Evolutionary conservation across 2,329 filamentous ascomycete species (phyloP), one percentile per base, ranked within the genome.

Genomic region (Aureobasidium sp.): DNA sequence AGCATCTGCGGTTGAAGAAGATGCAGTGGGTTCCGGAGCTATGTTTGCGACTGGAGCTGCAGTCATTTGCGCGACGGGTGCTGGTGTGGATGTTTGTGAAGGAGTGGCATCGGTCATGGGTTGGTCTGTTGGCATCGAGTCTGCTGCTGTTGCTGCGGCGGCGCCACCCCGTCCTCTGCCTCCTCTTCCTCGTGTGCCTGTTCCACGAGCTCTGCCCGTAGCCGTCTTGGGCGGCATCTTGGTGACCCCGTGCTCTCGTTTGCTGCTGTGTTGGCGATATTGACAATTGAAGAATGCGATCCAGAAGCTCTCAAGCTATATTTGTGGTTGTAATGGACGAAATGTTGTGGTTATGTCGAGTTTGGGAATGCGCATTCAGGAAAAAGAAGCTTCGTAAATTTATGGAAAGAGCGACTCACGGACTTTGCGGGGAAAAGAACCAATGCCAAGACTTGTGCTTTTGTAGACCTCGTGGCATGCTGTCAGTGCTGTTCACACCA

Each of bases 191-290:
- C 52, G 31, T 44, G 52, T 44, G 37, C 61, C 61, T 20, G 49
- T 36, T 41, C 58, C 62, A 15, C 59, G 53, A n/a, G 62, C 62
- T 62, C 57, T 41, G 20, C 57, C 41, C 17, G 58, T 36, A 37
- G 61, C 61, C 27, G 55, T 60, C 47, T 64, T 65, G 22, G 64
- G 64, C 31, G 64, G 62, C 64, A 65, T 65, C 29, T 44, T 61
- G 39, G 2, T 36, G 36, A 12, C 2, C 22, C 27, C n/a, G 25
- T 61, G 37, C 47, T 20, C 36, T 47, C 2, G 15, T n/a, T 12
- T 36, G 36, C 22, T n/a, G 37, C 0, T n/a, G 17, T 2, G 20
- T n/a, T 27, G 20, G 25, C 11, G 7, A 34, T n/a, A 11, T 6
- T 8, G 8, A 5, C 15, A 55, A 5, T n/a, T n/a, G 9, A 14